Percentiles rank a stretch among this genome's conserved stretches.
Conservation (phyloP, 192 early-diverging fungal genomes). For the Rhizophagus sp. region DNA sequence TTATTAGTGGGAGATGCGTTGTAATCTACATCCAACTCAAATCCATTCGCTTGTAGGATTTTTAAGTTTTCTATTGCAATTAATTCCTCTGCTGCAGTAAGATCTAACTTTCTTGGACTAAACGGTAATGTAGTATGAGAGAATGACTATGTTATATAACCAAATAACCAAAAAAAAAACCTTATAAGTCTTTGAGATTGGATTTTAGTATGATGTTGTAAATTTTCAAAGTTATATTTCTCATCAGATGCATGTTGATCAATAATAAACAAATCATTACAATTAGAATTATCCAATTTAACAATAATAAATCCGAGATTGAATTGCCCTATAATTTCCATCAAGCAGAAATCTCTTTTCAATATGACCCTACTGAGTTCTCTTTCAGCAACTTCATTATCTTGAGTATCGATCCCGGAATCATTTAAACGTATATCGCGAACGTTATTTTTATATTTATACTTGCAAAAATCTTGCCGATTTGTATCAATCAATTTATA, state of each 20-base stretch:
- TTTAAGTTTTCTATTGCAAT: constrained; percentile 74
- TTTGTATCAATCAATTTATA: background rate
- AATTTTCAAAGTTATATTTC: constrained; percentile 93
- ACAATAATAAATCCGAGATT: constrained; percentile 95
- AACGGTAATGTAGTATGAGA: constrained; percentile 19
- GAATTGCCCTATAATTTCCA: constrained; percentile 94
- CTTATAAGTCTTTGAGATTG: constrained; percentile 66
- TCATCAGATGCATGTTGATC: constrained; percentile 99
- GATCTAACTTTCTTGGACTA: constrained; percentile 64
- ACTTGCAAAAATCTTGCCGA: background rate
- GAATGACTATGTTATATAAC: background rate
- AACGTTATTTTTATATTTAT: background rate
- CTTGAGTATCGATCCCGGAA: constrained; percentile 21
- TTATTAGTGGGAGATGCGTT: constrained; percentile 59
- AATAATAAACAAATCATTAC: constrained; percentile 83
- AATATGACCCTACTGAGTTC: constrained; percentile 58
- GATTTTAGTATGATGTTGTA: constrained; percentile 65
- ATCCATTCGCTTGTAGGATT: constrained; percentile 80
- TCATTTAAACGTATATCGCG: background rate
- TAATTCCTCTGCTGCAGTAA: constrained; percentile 79
- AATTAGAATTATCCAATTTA: constrained; percentile 49
- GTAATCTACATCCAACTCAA: constrained; percentile 67
- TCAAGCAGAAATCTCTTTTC: constrained; percentile 79
- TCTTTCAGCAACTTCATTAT: constrained; percentile 48
- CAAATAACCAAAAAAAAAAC: constrained; percentile 33